A percentile compares a stretch with the other conserved stretches of the same genome.
These are phyloP conservation scores for Babjeviella inositovora DNA, from an alignment of 805 yeast genomes.

Conservation along the genomic window DNA sequence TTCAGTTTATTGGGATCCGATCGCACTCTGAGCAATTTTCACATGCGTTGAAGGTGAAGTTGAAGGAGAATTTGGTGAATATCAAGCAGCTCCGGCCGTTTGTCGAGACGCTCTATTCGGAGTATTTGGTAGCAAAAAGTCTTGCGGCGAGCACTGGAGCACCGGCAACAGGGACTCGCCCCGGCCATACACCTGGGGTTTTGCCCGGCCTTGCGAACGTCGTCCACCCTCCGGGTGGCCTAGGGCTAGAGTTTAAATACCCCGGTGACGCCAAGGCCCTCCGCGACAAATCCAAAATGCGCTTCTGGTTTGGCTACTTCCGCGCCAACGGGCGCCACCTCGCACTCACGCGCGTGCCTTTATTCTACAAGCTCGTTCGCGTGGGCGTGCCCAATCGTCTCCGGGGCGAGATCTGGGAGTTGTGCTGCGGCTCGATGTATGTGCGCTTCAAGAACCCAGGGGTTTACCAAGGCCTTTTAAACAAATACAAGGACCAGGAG, in stretches of 20 bases:
- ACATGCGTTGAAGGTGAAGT: slow-evolving; percentile 38
- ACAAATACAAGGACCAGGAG: slow-evolving; percentile 40
- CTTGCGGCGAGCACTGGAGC: no score
- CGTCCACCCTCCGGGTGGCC: slow-evolving; percentile 62
- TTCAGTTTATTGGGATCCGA: slow-evolving; percentile 68
- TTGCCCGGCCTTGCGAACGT: slow-evolving; percentile 21
- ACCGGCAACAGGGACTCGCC: no score
- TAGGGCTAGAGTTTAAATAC: slow-evolving; percentile 71
- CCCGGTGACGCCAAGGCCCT: slow-evolving; percentile 77
- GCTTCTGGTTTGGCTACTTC: slow-evolving; percentile 88
- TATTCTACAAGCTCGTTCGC: slow-evolving; percentile 69
- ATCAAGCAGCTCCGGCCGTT: slow-evolving; percentile 51
- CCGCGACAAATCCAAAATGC: slow-evolving; percentile 73
- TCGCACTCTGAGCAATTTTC: slow-evolving; percentile 75
- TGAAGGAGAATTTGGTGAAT: slow-evolving; percentile 46
- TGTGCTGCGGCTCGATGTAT: slow-evolving; percentile 76
- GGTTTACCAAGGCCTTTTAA: slow-evolving; percentile 41
- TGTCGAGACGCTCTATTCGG: slow-evolving; percentile 66
- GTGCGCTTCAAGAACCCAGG: slow-evolving; percentile 44
- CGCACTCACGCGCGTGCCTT: slow-evolving; percentile 55
- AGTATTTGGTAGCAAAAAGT: slow-evolving; percentile 54
- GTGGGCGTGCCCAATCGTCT: slow-evolving; percentile 91
- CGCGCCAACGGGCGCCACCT: slow-evolving; percentile 74
- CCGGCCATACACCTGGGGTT: slow-evolving; percentile 10
- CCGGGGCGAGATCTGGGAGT: slow-evolving; percentile 95